Conservation (phyloP, 169 alveolate species). For the Cryptosporidium parvum region DNA sequence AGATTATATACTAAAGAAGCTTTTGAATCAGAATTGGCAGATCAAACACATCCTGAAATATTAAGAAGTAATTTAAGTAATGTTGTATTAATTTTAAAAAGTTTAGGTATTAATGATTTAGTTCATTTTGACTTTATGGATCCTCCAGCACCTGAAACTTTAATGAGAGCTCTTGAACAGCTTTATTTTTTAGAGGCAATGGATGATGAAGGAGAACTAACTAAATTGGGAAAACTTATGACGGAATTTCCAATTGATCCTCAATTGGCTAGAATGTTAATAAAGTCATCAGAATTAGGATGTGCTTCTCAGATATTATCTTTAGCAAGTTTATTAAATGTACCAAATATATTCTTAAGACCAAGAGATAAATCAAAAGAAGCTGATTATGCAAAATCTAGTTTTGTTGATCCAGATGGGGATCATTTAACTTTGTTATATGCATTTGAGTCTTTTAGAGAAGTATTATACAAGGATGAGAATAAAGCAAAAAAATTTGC, state of each 20-base stretch:
- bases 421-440: slow-evolving; percentile 97
- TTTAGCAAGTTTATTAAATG: slow-evolving; percentile 93
- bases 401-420: slow-evolving; percentile 95
- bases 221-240: slow-evolving; percentile 95
- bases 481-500: slow-evolving; percentile 90
- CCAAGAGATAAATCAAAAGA: slow-evolving; percentile 91
- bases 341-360: slow-evolving; percentile 92
- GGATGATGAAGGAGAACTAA: slow-evolving; percentile 98
- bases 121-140: slow-evolving; percentile 99
- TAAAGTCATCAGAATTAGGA: slow-evolving; percentile 86
- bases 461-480: slow-evolving; percentile 81
- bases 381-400: slow-evolving; percentile 93
- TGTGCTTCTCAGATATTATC: slow-evolving; percentile 91
- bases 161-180: slow-evolving; percentile 96
- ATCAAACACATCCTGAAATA: slow-evolving; percentile 98
- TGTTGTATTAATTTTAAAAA: slow-evolving; percentile 95
- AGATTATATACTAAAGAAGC: slow-evolving; percentile 97
- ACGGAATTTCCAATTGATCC: slow-evolving; percentile 99
- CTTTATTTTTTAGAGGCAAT: slow-evolving; percentile 96
- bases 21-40: slow-evolving; percentile 92
- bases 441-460: slow-evolving; percentile 82
- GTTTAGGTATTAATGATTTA: slow-evolving; percentile 96
- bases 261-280: slow-evolving; percentile 93
- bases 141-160: slow-evolving; percentile 99
- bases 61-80: slow-evolving; percentile 95